Percentiles rank a stretch among this genome's conserved stretches.
These are phyloP conservation scores for Dicorynia guianensis DNA, from an alignment of 306 rosid genomes.

Conservation along the genomic window DNA sequence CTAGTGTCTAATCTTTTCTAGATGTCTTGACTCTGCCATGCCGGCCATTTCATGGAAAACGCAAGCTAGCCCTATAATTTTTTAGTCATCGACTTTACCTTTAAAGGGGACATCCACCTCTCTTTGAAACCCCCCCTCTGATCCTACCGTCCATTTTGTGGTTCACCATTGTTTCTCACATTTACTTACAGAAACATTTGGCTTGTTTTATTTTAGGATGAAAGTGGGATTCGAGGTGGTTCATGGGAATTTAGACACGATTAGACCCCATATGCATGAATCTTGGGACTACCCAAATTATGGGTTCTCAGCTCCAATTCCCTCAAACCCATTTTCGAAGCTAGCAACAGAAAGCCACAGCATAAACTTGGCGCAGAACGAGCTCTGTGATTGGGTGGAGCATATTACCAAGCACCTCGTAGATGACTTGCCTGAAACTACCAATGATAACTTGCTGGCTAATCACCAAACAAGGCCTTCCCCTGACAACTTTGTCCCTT, in stretches of 20 bases:
- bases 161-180: constrained; percentile 4
- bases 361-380: constrained; percentile 57
- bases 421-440: constrained; percentile 61
- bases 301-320: constrained; percentile 44
- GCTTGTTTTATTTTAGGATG: constrained; percentile 43
- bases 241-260: constrained; percentile 57
- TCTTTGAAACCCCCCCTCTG: constrained; percentile 38
- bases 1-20: constrained; percentile 55
- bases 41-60: constrained; percentile 69
- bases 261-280: constrained; percentile 64
- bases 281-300: constrained; percentile 51
- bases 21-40: constrained; percentile 75
- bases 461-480: constrained; percentile 37
- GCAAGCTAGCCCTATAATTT: constrained; percentile 33
- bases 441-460: constrained; percentile 29
- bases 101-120: constrained; percentile 54
- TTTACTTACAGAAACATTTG: background rate
- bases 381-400: constrained; percentile 72
- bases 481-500: constrained; percentile 38
- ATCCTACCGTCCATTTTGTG: background rate
- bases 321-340: constrained; percentile 47
- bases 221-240: constrained; percentile 63
- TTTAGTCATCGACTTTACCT: constrained; percentile 42
- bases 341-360: constrained; percentile 43
- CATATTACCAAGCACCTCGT: constrained; percentile 70